Evolutionary conservation across 208 protist species (phyloP), one percentile per base, ranked within the genome.

Genomic region (Acanthamoeba castellanii): DNA sequence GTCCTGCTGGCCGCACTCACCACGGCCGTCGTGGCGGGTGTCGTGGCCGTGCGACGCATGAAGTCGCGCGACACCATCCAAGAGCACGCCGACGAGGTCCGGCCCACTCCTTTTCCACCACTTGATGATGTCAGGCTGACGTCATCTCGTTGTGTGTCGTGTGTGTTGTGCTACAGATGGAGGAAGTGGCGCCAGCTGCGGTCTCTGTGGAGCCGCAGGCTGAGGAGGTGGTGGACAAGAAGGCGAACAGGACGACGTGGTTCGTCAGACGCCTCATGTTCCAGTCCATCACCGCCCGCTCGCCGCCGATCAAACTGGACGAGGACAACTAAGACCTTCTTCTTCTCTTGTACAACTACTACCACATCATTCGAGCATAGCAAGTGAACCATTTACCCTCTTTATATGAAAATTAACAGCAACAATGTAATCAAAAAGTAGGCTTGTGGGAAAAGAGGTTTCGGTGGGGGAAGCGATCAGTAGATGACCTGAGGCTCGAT

Each of bases 281-380:
- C 72, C 72, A 81, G 42, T 81, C 72, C 72, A 81, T 81, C 72
- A 81, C 72, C 42, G 72, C 72, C 9, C 72, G 72, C 37, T 81
- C 72, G 2, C 72, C 72, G 72, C 72, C 72, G 4, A 22, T 81
- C 72, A 81, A 81, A 34, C 20, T 81, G 7, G 30, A 81, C 64
- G n/a, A 70, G 27, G n/a, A n/a, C n/a, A n/a, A n/a, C n/a, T n/a
- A n/a, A n/a, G n/a, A n/a, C n/a, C n/a, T n/a, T n/a, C n/a, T n/a
- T n/a, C n/a, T n/a, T n/a, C n/a, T n/a, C n/a, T n/a, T n/a, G n/a
- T n/a, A n/a, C n/a, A n/a, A n/a, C n/a, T n/a, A n/a, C n/a, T n/a
- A n/a, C n/a, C n/a, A n/a, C n/a, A n/a, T n/a, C n/a, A n/a, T n/a
- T n/a, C n/a, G n/a, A n/a, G n/a, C n/a, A n/a, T n/a, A n/a, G n/a